Evolutionary conservation across 176 grass and related monocot species (phyloP).

Genomic region (Musa schizocarpa): DNA sequence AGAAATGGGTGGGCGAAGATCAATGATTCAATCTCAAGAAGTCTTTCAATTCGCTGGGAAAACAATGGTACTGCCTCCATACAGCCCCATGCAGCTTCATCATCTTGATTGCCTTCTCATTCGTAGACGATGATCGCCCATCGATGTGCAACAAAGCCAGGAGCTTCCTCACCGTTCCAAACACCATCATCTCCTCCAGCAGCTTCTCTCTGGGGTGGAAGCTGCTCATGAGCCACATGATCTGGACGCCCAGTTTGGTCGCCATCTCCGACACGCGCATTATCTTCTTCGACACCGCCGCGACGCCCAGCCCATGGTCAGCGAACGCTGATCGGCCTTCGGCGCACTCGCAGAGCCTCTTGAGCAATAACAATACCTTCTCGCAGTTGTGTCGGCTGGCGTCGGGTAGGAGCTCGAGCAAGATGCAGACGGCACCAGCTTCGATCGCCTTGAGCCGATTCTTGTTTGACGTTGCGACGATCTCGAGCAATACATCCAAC

Average conservation of each 20-base stretch:
- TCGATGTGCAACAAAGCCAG: constrained; percentile 51
- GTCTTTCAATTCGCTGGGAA: constrained; percentile 46
- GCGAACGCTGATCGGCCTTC: constrained; percentile 65
- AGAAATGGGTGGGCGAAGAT: background rate
- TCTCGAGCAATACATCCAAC: constrained; percentile 51
- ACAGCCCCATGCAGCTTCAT: constrained; percentile 40
- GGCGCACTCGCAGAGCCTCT: constrained; percentile 56
- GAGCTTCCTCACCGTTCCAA: constrained; percentile 21
- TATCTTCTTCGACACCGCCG: constrained; percentile 12
- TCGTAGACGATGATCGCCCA: constrained; percentile 34
- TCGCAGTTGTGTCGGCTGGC: constrained; percentile 41
- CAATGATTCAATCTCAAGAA: constrained; percentile 32
- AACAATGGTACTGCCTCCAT: constrained; percentile 75
- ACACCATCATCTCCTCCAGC: constrained; percentile 12
- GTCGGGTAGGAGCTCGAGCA: constrained; percentile 72
- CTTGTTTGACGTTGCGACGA: constrained; percentile 27
- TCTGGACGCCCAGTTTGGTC: constrained; percentile 63
- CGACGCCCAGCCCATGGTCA: constrained; percentile 53
- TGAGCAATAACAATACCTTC: constrained; percentile 60
- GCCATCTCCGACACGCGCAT: constrained; percentile 60
- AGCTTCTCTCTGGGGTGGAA: constrained; percentile 45
- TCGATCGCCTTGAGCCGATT: constrained; percentile 43
- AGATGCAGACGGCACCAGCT: constrained; percentile 51
- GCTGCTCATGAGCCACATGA: constrained; percentile 56
- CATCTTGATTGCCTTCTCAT: constrained; percentile 52